Conservation (phyloP, 2,329 filamentous ascomycete genomes). For the Cladosporium sp. region DNA sequence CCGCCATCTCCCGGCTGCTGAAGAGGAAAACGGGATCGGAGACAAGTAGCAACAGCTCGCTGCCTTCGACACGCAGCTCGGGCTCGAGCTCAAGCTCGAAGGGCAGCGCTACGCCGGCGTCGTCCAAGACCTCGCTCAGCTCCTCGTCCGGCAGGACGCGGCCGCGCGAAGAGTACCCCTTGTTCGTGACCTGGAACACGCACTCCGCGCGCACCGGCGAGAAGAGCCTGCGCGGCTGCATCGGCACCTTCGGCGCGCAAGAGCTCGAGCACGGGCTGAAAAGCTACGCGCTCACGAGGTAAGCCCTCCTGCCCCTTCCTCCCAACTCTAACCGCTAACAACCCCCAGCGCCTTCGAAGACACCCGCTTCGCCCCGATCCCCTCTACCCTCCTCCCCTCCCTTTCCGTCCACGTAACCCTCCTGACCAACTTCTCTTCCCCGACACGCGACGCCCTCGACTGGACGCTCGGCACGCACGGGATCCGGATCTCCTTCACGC, state of each 20-base stretch:
- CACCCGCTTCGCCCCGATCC: slow-evolving; percentile 54
- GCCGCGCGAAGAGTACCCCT: slow-evolving; percentile 48
- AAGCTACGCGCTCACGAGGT: slow-evolving; percentile 77
- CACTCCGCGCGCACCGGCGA: slow-evolving; percentile 50
- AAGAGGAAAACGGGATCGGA: slow-evolving; percentile 19
- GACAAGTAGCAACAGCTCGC: slow-evolving; percentile 25
- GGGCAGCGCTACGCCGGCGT: slow-evolving; percentile 6
- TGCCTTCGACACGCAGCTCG: slow-evolving; percentile 20
- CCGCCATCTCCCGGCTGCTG: slow-evolving; percentile 41
- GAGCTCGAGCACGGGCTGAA: slow-evolving; percentile 66
- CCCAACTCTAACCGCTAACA: slow-evolving; percentile 11
- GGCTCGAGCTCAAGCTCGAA: slow-evolving; percentile 12
- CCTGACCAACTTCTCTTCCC: slow-evolving; percentile 60
- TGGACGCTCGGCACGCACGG: slow-evolving; percentile 86
- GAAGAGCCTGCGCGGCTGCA: slow-evolving; percentile 79
- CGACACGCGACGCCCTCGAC: slow-evolving; percentile 60
- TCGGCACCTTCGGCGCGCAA: slow-evolving; percentile 83
- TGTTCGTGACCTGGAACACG: slow-evolving; percentile 95
- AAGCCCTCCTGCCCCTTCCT: slow-evolving; percentile 26
- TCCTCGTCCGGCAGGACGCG: neutral
- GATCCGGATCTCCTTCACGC: slow-evolving; percentile 75
- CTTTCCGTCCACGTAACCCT: slow-evolving; percentile 68
- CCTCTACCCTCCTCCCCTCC: slow-evolving; percentile 60
- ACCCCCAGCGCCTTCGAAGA: slow-evolving; percentile 55
- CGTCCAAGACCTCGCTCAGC: slow-evolving; percentile 14